These are phyloP conservation scores for Psilocybe cyanescens DNA, from an alignment of 768 basidiomycete genomes.

Conservation along the genomic window DNA sequence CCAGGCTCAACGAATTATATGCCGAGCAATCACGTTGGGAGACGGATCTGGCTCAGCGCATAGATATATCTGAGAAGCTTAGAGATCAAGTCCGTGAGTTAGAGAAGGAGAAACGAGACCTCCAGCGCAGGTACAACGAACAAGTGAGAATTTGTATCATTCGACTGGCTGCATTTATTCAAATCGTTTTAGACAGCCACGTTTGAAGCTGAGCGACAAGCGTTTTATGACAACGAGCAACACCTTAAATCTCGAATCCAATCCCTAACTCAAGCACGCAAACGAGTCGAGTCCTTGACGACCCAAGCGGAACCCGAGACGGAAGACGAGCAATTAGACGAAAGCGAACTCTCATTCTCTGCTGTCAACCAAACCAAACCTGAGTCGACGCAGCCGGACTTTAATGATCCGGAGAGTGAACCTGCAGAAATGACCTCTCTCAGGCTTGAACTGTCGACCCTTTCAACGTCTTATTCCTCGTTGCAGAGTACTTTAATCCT, in stretches of 20 bases:
- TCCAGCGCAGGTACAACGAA: constrained; percentile 84
- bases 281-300: constrained; percentile 44
- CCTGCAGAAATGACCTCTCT: constrained; percentile 89
- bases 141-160: constrained; percentile 55
- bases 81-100: constrained; percentile 80
- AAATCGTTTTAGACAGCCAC: constrained; percentile 62
- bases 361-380: constrained; percentile 10
- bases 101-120: constrained; percentile 87
- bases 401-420: constrained; percentile 70
- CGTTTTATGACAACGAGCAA: constrained; percentile 93
- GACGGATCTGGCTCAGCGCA: constrained; percentile 77
- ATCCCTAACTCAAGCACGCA: constrained; percentile 71
- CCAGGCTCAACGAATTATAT: constrained; percentile 78
- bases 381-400: constrained; percentile 39
- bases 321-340: constrained; percentile 11
- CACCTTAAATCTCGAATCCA: constrained; percentile 91
- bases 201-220: constrained; percentile 91
- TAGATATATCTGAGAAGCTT: constrained; percentile 84
- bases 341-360: constrained; percentile 22
- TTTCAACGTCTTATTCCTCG: constrained; percentile 84
- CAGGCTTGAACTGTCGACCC: constrained; percentile 80
- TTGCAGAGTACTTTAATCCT: constrained; percentile 85
- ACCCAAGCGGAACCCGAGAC: not conserved
- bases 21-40: constrained; percentile 83
- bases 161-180: constrained; percentile 7